phyloP scores from a whole-genome alignment of 495 filamentous ascomycete species.

The Penicillium crystallinum region DNA sequence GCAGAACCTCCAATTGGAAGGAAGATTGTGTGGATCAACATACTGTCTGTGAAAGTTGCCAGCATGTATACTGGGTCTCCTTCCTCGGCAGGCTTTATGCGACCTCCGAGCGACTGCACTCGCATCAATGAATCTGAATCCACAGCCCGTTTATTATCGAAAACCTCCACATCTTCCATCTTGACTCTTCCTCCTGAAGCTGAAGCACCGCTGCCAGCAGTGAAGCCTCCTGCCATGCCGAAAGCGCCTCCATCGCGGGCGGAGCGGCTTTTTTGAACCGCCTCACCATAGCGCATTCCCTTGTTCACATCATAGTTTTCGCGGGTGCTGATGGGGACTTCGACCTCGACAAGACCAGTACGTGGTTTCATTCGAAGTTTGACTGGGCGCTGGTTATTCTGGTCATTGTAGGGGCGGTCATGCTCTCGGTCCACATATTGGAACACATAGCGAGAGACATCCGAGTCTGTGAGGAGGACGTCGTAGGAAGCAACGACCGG shows the following conservation, averaged over 20 bases:
- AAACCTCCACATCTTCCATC: constrained; percentile 36
- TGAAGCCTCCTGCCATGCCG: constrained; percentile 57
- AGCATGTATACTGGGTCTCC: constrained; percentile 66
- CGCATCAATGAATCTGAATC: constrained; percentile 27
- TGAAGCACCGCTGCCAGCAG: constrained; percentile 26
- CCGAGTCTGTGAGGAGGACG: constrained; percentile 53
- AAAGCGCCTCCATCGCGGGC: constrained; percentile 54
- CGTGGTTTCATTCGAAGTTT: constrained; percentile 61
- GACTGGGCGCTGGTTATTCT: constrained; percentile 48
- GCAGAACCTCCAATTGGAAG: not conserved
- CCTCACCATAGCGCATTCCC: constrained; percentile 61
- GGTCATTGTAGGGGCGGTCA: constrained; percentile 52
- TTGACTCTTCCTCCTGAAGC: constrained; percentile 32
- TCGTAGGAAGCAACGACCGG: constrained; percentile 57
- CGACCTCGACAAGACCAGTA: constrained; percentile 67
- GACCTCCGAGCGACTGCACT: constrained; percentile 58
- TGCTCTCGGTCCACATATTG: constrained; percentile 58
- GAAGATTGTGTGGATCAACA: constrained; percentile 14
- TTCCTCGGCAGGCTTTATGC: constrained; percentile 53
- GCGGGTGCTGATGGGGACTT: constrained; percentile 60
- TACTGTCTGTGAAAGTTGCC: constrained; percentile 62
- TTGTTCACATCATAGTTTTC: constrained; percentile 60
- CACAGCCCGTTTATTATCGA: constrained; percentile 35
- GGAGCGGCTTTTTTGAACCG: constrained; percentile 50
- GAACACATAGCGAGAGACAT: constrained; percentile 54